Evolutionary conservation across 805 yeast species (phyloP).

Genomic region (Lipomyces starkeyi): DNA sequence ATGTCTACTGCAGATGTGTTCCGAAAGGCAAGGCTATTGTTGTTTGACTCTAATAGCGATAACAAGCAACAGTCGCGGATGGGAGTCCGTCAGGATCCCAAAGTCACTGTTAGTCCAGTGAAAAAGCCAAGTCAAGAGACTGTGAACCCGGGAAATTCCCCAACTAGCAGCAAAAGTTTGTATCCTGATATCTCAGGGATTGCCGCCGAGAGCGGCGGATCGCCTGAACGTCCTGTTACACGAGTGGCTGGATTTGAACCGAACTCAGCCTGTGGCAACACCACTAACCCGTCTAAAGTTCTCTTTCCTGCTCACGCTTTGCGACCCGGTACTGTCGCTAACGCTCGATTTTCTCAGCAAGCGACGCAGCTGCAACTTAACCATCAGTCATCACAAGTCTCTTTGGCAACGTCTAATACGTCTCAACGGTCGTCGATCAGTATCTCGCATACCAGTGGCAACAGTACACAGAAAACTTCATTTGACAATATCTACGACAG

Average conservation of each 20-base stretch:
- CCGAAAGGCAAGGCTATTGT: constrained; percentile 30
- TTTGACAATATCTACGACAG: constrained; percentile 20
- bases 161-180: constrained; percentile 6
- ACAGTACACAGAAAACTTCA: constrained; percentile 14
- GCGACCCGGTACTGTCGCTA: neutral
- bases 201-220: constrained; percentile 8
- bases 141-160: neutral
- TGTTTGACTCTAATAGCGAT: constrained; percentile 21
- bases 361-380: neutral
- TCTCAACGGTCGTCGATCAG: constrained; percentile 8
- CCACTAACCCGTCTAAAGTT: constrained; percentile 28
- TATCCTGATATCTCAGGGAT: constrained; percentile 30
- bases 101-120: constrained; percentile 2
- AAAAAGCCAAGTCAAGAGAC: constrained; percentile 9
- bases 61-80: neutral
- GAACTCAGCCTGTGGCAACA: neutral
- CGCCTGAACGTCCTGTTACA: constrained; percentile 12
- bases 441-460: neutral
- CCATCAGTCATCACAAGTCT: neutral
- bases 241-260: neutral
- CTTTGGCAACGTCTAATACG: constrained; percentile 3
- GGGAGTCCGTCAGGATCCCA: constrained; percentile 2
- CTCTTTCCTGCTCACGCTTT: constrained; percentile 18
- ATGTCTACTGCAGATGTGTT: constrained; percentile 35
- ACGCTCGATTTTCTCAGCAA: neutral